Conservation (phyloP, 805 yeast genomes). For the Kluyveromyces lactis region DNA sequence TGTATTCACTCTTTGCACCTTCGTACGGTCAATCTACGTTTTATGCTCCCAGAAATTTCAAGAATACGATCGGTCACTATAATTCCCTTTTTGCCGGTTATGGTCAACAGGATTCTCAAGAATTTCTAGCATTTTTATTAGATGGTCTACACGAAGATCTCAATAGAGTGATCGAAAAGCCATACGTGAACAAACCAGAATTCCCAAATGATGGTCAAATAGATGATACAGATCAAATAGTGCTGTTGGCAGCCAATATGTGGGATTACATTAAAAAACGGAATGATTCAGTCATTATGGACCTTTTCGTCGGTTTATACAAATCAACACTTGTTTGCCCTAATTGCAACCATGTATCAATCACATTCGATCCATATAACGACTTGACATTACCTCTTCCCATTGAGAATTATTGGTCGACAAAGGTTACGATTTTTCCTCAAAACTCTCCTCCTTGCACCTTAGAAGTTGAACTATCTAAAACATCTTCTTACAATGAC, state of each 20-base stretch:
- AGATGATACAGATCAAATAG: constrained; percentile 43
- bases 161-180: constrained; percentile 74
- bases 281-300: constrained; percentile 78
- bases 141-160: constrained; percentile 93
- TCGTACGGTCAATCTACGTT: constrained; percentile 23
- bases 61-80: constrained; percentile 66
- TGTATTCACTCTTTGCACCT: constrained; percentile 49
- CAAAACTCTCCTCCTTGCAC: constrained; percentile 39
- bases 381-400: constrained; percentile 89
- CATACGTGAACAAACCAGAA: constrained; percentile 85
- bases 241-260: constrained; percentile 59
- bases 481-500: constrained; percentile 54
- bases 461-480: constrained; percentile 66
- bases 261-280: constrained; percentile 76
- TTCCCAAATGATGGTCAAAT: constrained; percentile 50
- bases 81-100: constrained; percentile 80
- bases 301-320: constrained; percentile 83
- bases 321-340: constrained; percentile 90
- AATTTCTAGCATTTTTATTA: constrained; percentile 76
- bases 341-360: constrained; percentile 63
- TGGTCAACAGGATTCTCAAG: constrained; percentile 93
- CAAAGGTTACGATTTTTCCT: constrained; percentile 55
- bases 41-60: constrained; percentile 69
- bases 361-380: constrained; percentile 90
- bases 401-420: constrained; percentile 61